Evolutionary conservation across 2,329 filamentous ascomycete species (phyloP).

Genomic region (Paecilomyces variotii): DNA sequence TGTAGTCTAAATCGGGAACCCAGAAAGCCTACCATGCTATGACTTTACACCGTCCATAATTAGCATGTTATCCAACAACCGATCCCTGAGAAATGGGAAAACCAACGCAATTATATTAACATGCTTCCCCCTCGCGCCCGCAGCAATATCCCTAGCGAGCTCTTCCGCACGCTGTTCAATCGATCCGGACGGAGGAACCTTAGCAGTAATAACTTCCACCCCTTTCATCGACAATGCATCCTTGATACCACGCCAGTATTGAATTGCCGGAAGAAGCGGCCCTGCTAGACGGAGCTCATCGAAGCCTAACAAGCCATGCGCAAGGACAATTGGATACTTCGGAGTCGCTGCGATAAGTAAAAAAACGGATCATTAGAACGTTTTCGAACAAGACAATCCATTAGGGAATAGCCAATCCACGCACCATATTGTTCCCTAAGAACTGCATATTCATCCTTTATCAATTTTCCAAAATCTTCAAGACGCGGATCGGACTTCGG

Average conservation of each 20-base stretch:
- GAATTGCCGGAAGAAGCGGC: slow-evolving; percentile 46
- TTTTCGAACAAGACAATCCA: background rate
- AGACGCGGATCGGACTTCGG: slow-evolving; percentile 39
- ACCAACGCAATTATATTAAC: slow-evolving; percentile 59
- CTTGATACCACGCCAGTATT: slow-evolving; percentile 58
- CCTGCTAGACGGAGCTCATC: slow-evolving; percentile 53
- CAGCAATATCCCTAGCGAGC: slow-evolving; percentile 45
- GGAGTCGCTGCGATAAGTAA: slow-evolving; percentile 27
- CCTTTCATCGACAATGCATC: slow-evolving; percentile 49
- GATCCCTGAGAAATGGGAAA: background rate
- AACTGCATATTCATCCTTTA: slow-evolving; percentile 55
- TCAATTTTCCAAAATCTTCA: slow-evolving; percentile 44
- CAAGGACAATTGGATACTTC: slow-evolving; percentile 53
- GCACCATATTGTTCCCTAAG: slow-evolving; percentile 51
- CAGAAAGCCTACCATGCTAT: slow-evolving; percentile 39
- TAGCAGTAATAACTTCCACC: slow-evolving; percentile 54
- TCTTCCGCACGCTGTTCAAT: slow-evolving; percentile 51
- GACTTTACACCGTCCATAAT: slow-evolving; percentile 19
- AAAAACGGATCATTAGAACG: background rate
- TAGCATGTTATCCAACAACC: background rate
- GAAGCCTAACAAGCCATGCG: slow-evolving; percentile 60
- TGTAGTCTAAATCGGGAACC: background rate
- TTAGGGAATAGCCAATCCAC: background rate
- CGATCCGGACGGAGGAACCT: slow-evolving; percentile 51
- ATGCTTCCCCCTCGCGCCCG: slow-evolving; percentile 46